These are phyloP conservation scores for Trypanosoma boissoni DNA, from an alignment of 208 protist species.

Conservation along the genomic window DNA sequence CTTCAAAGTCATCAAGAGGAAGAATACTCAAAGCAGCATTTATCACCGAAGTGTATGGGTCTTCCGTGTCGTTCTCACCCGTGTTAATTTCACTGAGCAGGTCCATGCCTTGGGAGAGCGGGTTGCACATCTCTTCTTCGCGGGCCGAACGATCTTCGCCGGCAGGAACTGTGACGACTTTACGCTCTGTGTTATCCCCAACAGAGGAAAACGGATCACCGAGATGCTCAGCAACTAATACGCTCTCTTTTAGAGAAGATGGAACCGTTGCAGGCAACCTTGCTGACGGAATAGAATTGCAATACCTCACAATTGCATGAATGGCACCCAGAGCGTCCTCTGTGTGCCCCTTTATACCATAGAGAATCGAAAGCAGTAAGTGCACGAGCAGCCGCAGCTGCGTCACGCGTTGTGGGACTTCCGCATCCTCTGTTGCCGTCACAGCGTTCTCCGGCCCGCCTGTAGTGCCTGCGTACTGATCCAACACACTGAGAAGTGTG, in stretches of 20 bases:
- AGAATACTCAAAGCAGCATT: constrained; percentile 29
- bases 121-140: constrained; percentile 15
- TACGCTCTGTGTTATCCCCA: too few species aligned
- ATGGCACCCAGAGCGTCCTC: not conserved
- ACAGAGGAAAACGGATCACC: too few species aligned
- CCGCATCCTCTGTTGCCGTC: constrained; percentile 18
- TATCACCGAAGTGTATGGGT: constrained; percentile 4
- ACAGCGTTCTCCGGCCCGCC: constrained; percentile 18
- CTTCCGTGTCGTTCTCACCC: not conserved
- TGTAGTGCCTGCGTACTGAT: constrained; percentile 24
- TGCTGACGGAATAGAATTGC: not conserved
- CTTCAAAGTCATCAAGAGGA: constrained; percentile 25
- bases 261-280: too few species aligned
- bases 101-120: constrained; percentile 15
- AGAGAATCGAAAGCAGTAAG: constrained; percentile 26
- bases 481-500: constrained; percentile 32
- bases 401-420: constrained; percentile 27
- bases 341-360: not conserved
- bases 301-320: not conserved
- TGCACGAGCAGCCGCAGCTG: constrained; percentile 39
- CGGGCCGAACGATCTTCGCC: too few species aligned
- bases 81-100: constrained; percentile 4
- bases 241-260: too few species aligned
- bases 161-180: too few species aligned
- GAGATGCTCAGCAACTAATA: too few species aligned